Evolutionary conservation across 768 basidiomycete species (phyloP), one percentile per base, ranked within the genome.

Genomic region (Mycena metata): DNA sequence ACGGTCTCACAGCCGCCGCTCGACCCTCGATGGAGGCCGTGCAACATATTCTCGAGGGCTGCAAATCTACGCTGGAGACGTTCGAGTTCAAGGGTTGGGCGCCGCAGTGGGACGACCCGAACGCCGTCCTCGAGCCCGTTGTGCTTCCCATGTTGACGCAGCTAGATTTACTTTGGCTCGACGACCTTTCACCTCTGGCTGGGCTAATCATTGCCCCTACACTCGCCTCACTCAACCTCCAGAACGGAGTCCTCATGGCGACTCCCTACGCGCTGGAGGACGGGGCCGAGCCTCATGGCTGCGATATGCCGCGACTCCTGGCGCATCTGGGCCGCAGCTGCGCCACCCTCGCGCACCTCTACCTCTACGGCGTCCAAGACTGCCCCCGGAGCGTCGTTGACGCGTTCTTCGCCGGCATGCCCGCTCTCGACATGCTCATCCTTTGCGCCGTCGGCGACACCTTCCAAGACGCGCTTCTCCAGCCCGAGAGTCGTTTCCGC

Each of bases 61-160:
- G 65, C 58, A 24, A 33, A 19, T 45, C 42, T 16, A 60, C 65
- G 3, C 65, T 66, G 12, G 23, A 55, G 12, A 19, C 23, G 19
- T 42, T 67, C 23, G 59, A 67, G 24, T 67, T 47, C 54, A 41
- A 54, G 10, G 66, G 59, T n/a, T 56, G 45, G 50, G 58, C 65
- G 23, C 65, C 65, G 15, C 2, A 35, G 3, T 52, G 43, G 49
- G 42, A 45, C n/a, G 51, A 55, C 15, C 19, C 11, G 2, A 59
- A 59, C 21, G 42, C 15, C 19, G 33, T 60, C 19, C 24, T 66
- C 0, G 2, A 12, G 12, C 66, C 51, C 59, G 39, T 67, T 12
- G 46, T 49, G 2, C 52, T 67, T 16, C 60, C 66, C 12, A 21
- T 47, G 60, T 19, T 67, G 52, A 39, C 23, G 21, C 5, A 11